Base-by-base conservation (phyloP, 306 rosid species). In the Prosopis cineraria region DNA sequence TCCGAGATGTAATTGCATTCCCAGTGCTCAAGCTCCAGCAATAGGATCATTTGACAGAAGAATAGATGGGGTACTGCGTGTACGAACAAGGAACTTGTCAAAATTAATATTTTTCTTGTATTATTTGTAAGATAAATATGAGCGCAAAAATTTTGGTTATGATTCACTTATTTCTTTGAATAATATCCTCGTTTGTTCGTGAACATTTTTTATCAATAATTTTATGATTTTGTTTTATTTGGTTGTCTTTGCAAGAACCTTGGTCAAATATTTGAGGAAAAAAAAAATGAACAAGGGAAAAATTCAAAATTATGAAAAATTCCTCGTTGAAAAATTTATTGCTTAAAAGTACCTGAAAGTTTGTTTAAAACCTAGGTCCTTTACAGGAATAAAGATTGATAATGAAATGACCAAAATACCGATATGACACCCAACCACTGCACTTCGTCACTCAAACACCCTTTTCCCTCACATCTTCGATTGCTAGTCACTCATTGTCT, bases 1-100 rank as follows among this genome's bases (percentile, higher is more conserved):
- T 95, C 53, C 89, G 98, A 76, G 98, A 95, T 81, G 98, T 95
- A 50, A 95, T 95, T 60, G 97, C 98, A 82, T 95, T 95, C 79
- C 98, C 98, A 4, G 98, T 95, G 44, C 96, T 91, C 58, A 90
- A 86, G 84, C 68, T 86, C 68, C 98, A 92, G 78, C 93, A 87
- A 68, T 88, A 85, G 82, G 25, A n/a, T 52, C 17, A 72, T 73
- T 2, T 44, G 67, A 20, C 37, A 45, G 70, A 68, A 74, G 47
- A 68, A 19, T 37, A 56, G 29, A 10, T 55, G 10, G 17, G 10
- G 19, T 4, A n/a, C 11, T 16, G 50, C 58, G 10, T 50, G 58
- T n/a, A 2, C 27, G 27, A 25, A 0, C 58, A 19, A 50, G 58
- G n/a, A 50, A n/a, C 19, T 4, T 45, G 58, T n/a, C 58, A 50